Percentiles rank a stretch among this genome's conserved stretches.
Evolutionary conservation across 2,329 filamentous ascomycete species (phyloP).

Genomic region (Colletotrichum caudatum): DNA sequence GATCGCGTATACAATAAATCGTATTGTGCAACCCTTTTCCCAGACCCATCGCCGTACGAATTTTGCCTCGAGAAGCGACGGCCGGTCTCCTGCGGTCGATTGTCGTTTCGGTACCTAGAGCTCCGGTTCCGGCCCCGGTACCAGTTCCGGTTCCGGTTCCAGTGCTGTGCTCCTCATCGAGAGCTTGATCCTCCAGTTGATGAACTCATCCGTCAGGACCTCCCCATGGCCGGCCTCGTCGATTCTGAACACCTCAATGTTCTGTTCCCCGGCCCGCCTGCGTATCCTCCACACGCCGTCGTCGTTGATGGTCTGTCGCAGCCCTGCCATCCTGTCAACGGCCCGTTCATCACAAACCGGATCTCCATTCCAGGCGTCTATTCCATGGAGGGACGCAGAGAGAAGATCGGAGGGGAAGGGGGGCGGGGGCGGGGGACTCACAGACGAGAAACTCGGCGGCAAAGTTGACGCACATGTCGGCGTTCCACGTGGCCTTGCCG

Average conservation of each 20-base stretch:
- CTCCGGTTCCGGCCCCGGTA: neutral
- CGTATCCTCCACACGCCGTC: conserved; percentile 86
- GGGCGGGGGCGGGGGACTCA: conserved; percentile 55
- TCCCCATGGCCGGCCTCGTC: conserved; percentile 80
- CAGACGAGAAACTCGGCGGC: conserved; percentile 81
- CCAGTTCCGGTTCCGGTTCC: conserved; percentile 30
- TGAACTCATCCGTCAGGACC: conserved; percentile 82
- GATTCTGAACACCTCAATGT: conserved; percentile 80
- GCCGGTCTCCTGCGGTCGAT: neutral
- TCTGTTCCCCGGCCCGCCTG: conserved; percentile 69
- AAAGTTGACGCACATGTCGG: conserved; percentile 94
- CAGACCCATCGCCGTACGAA: neutral
- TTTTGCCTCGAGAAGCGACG: no score
- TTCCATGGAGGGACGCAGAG: neutral
- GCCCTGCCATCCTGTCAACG: conserved; percentile 59
- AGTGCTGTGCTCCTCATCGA: conserved; percentile 50
- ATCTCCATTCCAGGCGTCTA: neutral
- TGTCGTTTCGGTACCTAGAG: neutral
- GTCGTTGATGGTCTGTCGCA: conserved; percentile 72
- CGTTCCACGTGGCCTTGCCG: conserved; percentile 83
- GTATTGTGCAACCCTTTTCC: conserved; percentile 1
- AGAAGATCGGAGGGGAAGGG: no score
- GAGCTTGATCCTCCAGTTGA: conserved; percentile 77
- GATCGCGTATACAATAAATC: conserved; percentile 24
- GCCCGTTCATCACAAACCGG: neutral